Percentiles rank a stretch among this genome's conserved stretches.
phyloP scores from a whole-genome alignment of 352 stramenopile species.

The Plasmopara viticola region DNA sequence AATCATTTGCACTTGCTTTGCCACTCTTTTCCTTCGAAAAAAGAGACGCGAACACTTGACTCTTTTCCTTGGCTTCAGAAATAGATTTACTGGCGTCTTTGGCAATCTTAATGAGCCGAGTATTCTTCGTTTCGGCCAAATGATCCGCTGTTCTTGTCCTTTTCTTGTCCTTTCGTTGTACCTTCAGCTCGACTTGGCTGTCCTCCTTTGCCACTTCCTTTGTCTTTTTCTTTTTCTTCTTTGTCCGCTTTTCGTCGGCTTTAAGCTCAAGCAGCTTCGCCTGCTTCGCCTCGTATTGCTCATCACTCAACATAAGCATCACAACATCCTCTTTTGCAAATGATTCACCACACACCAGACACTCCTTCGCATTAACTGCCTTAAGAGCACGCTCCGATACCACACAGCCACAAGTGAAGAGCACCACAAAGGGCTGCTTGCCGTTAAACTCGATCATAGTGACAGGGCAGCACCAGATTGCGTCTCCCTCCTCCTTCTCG shows the following conservation, averaged over 20 bases:
- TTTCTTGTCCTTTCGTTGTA: conserved; percentile 20
- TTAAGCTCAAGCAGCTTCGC: conserved; percentile 42
- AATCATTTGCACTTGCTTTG: conserved; percentile 68
- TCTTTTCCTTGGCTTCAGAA: conserved; percentile 64
- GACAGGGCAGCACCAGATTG: conserved; percentile 58
- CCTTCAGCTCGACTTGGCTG: conserved; percentile 29
- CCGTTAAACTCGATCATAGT: conserved; percentile 87
- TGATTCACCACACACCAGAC: conserved; percentile 54
- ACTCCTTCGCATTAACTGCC: conserved; percentile 69
- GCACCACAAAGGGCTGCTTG: conserved; percentile 78
- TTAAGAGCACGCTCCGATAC: conserved; percentile 84
- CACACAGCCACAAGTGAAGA: conserved; percentile 81
- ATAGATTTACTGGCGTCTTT: conserved; percentile 54
- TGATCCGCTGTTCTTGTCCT: conserved; percentile 30
- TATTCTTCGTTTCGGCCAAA: conserved; percentile 9
- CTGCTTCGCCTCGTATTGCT: conserved; percentile 47
- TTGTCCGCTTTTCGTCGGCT: conserved; percentile 34
- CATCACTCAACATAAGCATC: conserved; percentile 49
- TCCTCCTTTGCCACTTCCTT: conserved; percentile 23
- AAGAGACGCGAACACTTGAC: conserved; percentile 73
- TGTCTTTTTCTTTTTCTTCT: conserved; percentile 52
- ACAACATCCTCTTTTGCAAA: conserved; percentile 54
- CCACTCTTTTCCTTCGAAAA: conserved; percentile 66
- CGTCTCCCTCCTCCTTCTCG: conserved; percentile 10
- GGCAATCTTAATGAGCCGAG: conserved; percentile 37